Percentiles rank a stretch among this genome's conserved stretches.
Conservation (phyloP, 345 rosid species). For the Atalantia buxifolia region DNA sequence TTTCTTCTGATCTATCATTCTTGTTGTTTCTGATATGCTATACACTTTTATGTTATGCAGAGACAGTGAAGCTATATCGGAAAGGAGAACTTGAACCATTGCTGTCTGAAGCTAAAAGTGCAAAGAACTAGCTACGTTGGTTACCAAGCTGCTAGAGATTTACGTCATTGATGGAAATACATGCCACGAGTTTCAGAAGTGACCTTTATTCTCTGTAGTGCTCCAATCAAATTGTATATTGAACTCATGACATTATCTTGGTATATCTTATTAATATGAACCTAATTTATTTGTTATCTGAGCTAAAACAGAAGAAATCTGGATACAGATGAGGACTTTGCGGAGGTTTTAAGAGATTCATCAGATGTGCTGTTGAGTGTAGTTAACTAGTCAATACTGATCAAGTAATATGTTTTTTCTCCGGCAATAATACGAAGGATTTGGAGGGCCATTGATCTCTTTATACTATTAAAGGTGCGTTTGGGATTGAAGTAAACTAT, state of each 20-base stretch:
- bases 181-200: neutral
- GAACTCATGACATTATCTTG: neutral
- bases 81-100: slow-evolving; percentile 67
- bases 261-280: neutral
- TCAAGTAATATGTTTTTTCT: neutral
- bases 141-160: neutral
- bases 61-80: slow-evolving; percentile 67
- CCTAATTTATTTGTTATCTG: neutral
- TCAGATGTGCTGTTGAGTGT: neutral
- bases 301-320: neutral
- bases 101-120: slow-evolving; percentile 50
- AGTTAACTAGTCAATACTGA: neutral
- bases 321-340: neutral
- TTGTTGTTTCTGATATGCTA: neutral
- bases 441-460: neutral
- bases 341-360: neutral
- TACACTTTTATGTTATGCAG: slow-evolving; percentile 35
- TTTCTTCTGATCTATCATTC: neutral
- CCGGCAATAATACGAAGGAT: neutral
- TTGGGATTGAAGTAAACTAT: no score
- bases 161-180: neutral
- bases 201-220: neutral
- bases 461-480: no score
- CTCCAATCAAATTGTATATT: slow-evolving; percentile 8
- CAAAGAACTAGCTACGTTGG: slow-evolving; percentile 16